A percentile compares a stretch with the other conserved stretches of the same genome.
Evolutionary conservation across 2,329 filamentous ascomycete species (phyloP).

Genomic region (Trichoderma brevicompactum): DNA sequence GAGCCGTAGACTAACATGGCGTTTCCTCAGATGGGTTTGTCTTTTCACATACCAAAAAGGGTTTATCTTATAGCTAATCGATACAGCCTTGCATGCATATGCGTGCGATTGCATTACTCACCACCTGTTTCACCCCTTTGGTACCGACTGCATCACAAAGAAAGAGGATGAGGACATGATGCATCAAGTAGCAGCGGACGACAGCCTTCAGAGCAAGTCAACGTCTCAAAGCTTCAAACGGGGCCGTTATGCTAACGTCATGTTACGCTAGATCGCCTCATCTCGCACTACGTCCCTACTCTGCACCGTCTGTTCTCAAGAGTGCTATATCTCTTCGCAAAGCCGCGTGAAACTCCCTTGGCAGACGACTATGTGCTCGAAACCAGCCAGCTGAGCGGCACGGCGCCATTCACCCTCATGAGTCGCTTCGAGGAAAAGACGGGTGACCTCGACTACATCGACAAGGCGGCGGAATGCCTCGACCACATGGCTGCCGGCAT

Average conservation of each 20-base stretch:
- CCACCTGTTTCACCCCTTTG: slow-evolving; percentile 70
- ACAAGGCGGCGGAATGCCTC: slow-evolving; percentile 69
- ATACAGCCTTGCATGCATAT: slow-evolving; percentile 62
- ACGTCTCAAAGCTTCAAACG: background rate
- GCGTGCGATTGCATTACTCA: slow-evolving; percentile 71
- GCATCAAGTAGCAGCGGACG: slow-evolving; percentile 69
- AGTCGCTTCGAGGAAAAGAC: slow-evolving; percentile 60
- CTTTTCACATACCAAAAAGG: too few relatives aligned
- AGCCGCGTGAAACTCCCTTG: slow-evolving; percentile 61
- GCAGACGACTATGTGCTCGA: slow-evolving; percentile 63
- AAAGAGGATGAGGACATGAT: slow-evolving; percentile 66
- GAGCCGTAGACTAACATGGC: slow-evolving; percentile 25
- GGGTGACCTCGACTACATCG: slow-evolving; percentile 52
- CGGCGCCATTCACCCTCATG: slow-evolving; percentile 61
- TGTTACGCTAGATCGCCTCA: slow-evolving; percentile 56
- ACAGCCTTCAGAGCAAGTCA: slow-evolving; percentile 66
- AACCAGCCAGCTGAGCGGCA: slow-evolving; percentile 50
- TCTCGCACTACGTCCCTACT: slow-evolving; percentile 60
- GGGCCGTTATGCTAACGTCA: background rate
- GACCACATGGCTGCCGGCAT: slow-evolving; percentile 75
- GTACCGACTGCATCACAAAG: slow-evolving; percentile 62
- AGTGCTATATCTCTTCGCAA: slow-evolving; percentile 54
- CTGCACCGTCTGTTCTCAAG: slow-evolving; percentile 54
- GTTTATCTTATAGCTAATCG: slow-evolving; percentile 37
- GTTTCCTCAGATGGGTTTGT: slow-evolving; percentile 39